phyloP scores from a whole-genome alignment of 805 yeast genomes.

The Alloascoidea africana region DNA sequence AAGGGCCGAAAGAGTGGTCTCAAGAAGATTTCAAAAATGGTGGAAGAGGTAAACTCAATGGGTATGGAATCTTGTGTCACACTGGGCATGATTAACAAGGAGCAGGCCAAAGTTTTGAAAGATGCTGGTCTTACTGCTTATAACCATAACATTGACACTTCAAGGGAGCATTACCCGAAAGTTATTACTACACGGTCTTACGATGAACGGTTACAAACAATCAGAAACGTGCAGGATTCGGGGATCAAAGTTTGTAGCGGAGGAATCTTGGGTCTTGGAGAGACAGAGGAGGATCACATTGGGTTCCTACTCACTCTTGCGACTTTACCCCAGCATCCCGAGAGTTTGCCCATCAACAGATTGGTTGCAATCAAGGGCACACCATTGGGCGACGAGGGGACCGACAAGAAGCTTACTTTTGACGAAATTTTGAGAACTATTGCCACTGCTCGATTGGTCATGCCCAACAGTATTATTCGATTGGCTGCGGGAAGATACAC shows the following conservation, averaged over 20 bases:
- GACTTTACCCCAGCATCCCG: slow-evolving; percentile 61
- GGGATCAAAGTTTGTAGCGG: slow-evolving; percentile 66
- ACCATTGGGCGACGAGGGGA: slow-evolving; percentile 48
- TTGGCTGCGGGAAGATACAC: slow-evolving; percentile 74
- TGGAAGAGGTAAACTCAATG: slow-evolving; percentile 42
- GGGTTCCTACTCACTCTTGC: slow-evolving; percentile 53
- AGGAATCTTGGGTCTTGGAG: slow-evolving; percentile 70
- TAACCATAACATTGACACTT: slow-evolving; percentile 70
- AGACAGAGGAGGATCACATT: slow-evolving; percentile 54
- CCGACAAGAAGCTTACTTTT: slow-evolving; percentile 31
- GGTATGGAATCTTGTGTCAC: slow-evolving; percentile 73
- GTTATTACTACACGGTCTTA: slow-evolving; percentile 55
- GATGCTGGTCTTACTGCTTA: slow-evolving; percentile 71
- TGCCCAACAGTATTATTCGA: slow-evolving; percentile 60
- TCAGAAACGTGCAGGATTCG: slow-evolving; percentile 43
- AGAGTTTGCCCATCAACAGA: slow-evolving; percentile 67
- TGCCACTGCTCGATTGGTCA: slow-evolving; percentile 60
- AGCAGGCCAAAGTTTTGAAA: slow-evolving; percentile 44
- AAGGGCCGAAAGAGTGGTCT: slow-evolving; percentile 56
- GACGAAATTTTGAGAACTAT: slow-evolving; percentile 54
- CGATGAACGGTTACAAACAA: slow-evolving; percentile 58
- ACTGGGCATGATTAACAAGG: slow-evolving; percentile 56
- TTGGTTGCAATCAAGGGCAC: slow-evolving; percentile 72
- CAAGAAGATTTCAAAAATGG: slow-evolving; percentile 49
- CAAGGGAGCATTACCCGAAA: slow-evolving; percentile 62